These are phyloP conservation scores for Candida neerlandica DNA, from an alignment of 1,139 yeast genomes.

Conservation along the genomic window DNA sequence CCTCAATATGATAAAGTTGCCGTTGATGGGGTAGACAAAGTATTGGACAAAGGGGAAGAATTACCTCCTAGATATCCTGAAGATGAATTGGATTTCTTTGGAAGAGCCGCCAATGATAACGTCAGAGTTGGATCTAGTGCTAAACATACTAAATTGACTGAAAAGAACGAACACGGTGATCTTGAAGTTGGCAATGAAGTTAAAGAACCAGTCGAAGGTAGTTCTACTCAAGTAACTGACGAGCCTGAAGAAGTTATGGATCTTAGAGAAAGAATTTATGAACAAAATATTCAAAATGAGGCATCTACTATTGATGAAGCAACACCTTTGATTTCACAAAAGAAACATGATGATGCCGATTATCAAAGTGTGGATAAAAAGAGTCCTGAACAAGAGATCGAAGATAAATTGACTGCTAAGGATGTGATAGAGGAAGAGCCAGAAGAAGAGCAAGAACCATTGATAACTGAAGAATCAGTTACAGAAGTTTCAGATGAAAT, in stretches of 20 bases:
- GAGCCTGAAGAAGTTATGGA: constrained; percentile 47
- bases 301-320: constrained; percentile 12
- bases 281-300: constrained; percentile 25
- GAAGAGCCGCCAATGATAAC: constrained; percentile 34
- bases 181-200: constrained; percentile 19
- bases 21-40: constrained; percentile 37
- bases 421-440: constrained; percentile 1
- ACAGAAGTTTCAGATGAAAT: not conserved
- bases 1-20: constrained; percentile 39
- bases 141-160: constrained; percentile 19
- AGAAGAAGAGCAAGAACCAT: constrained; percentile 5
- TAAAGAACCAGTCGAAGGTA: constrained; percentile 17
- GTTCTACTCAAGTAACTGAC: constrained; percentile 30
- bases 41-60: constrained; percentile 73
- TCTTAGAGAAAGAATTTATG: constrained; percentile 40
- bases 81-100: constrained; percentile 67
- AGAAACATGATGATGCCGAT: constrained; percentile 1
- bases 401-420: constrained; percentile 5
- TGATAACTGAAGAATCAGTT: not conserved
- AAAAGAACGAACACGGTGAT: constrained; percentile 16
- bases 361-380: not conserved
- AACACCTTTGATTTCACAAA: constrained; percentile 13
- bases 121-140: constrained; percentile 27
- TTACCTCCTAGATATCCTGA: constrained; percentile 70
- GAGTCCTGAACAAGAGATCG: constrained; percentile 5